Evolutionary conservation across 306 rosid genomes (phyloP).

Genomic region (Begonia fuchsioides): DNA sequence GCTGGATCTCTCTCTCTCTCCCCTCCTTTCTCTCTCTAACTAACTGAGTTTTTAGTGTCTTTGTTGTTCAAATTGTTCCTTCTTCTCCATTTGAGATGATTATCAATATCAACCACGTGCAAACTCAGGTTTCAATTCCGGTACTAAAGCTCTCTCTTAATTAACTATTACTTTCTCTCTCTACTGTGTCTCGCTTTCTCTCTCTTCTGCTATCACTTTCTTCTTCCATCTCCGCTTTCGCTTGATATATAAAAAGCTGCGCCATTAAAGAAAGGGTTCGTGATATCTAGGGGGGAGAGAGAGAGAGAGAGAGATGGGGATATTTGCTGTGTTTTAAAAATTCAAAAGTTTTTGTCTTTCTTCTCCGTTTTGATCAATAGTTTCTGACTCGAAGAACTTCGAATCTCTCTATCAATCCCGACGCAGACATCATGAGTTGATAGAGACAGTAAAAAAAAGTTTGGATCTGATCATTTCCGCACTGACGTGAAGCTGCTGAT

Average conservation of each 20-base stretch:
- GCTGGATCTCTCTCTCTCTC: slow-evolving; percentile 10
- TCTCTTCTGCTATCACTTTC: neutral
- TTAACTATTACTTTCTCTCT: slow-evolving; percentile 19
- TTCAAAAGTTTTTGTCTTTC: neutral
- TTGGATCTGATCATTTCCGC: slow-evolving; percentile 20
- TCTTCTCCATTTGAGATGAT: slow-evolving; percentile 27
- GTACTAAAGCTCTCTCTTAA: slow-evolving; percentile 24
- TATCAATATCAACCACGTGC: slow-evolving; percentile 77
- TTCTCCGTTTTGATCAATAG: neutral
- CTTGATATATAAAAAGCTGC: neutral
- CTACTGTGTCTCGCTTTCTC: slow-evolving; percentile 6
- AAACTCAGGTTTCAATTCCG: slow-evolving; percentile 56
- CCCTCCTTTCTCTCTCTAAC: slow-evolving; percentile 8
- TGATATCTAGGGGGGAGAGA: neutral
- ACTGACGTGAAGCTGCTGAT: slow-evolving; percentile 7
- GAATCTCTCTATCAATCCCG: too few species aligned
- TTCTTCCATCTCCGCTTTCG: slow-evolving; percentile 4
- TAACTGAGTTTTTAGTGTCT: slow-evolving; percentile 19
- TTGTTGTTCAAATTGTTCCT: slow-evolving; percentile 12
- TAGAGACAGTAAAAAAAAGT: neutral
- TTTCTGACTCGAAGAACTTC: neutral
- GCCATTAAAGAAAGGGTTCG: neutral
- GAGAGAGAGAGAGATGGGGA: neutral
- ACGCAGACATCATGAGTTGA: neutral
- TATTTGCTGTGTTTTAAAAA: too few species aligned